Base-by-base conservation (phyloP, 352 stramenopile genomes). In the Pythium myriotylum region DNA sequence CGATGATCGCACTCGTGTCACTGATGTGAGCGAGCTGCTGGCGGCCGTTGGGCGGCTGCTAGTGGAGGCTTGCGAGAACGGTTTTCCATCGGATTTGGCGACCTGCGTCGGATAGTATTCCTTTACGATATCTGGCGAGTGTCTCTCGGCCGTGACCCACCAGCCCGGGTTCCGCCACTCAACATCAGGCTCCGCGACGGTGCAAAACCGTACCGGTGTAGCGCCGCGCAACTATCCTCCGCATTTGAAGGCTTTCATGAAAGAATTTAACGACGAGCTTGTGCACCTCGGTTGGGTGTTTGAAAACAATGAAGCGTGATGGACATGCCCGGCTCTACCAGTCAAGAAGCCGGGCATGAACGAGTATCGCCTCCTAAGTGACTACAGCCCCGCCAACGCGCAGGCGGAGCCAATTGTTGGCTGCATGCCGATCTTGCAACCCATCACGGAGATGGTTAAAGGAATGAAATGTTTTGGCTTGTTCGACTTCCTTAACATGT, bases 401-500 rank as follows among this genome's bases (percentile, higher is more conserved):
- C 43, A 32, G 43, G 43, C 27, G 4, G 43, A 51, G 43, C 43
- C 43, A 26, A 51, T 26, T 16, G 43, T 20, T 8, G 43, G 43
- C 4, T 51, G 43, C 43, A 51, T 51, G 43, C 20, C 43, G 43
- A 9, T 51, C 43, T 51, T 51, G 43, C 43, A 51, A 20, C 5
- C 43, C 5, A 51, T 51, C n/a, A 27, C 43, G 7, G 43, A 51
- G 23, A 27, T 9, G 43, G 43, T 51, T 27, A 26, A 51, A 14
- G 43, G 43, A 51, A 51, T 51, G 43, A 51, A 51, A 20, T 51
- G 29, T 20, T 51, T 51, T 26, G 43, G 43, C 7, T 20, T 51
- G 29, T 51, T 51, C 29, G 29, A 35, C 29, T 35, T 35, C 10
- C 29, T 35, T 35, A 35, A 35, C n/a, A n/a, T n/a, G n/a, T n/a